Evolutionary conservation across 1,284 basidiomycete genomes (phyloP), one percentile per base, ranked within the genome.

Genomic region (Malassezia psittaci): DNA sequence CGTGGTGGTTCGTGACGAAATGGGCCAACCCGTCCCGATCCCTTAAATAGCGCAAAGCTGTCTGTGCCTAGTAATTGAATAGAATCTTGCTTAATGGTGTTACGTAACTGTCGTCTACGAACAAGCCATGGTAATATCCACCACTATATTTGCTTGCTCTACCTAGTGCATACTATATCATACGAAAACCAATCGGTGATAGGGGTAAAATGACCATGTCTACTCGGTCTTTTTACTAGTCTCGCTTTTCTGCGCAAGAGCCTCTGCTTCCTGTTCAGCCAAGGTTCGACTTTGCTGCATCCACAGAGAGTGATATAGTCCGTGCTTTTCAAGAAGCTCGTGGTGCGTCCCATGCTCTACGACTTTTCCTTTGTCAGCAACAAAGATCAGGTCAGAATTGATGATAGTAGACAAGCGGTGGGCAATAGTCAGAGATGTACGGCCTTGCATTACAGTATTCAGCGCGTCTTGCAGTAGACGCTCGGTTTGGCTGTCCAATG

Each of bases 401-500:
- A 74, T 65, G 57, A 73, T 74, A 29, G 72, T 74, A 36, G 66
- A 67, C 11, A 74, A 59, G 11, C 72, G 70, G 48, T 74, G 72
- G 21, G 72, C 72, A 34, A 74, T 74, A 12, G 72, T 73, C 54
- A 74, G 48, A 43, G 61, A 65, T 34, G 68, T 69, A 43, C 71
- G 63, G n/a, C 71, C 72, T 16, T 69, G 54, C 66, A 74, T 66
- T 19, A 74, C 60, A 19, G 65, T 69, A 33, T 61, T 60, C 38
- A 74, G 61, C 16, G 70, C 72, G 15, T 57, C 55, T 52, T 73
- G 72, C 19, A 74, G 55, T 43, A 61, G 61, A 33, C 67, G 64
- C 58, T 74, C 72, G 12, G 70, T 74, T 6, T 66, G 62, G 32
- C 64, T 65, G 60, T 74, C 72, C 6, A 74, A 61, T 13, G 72